These are phyloP conservation scores for Pseudotsuga menziesii DNA, from an alignment of 75 land plant species.

Conservation along the genomic window DNA sequence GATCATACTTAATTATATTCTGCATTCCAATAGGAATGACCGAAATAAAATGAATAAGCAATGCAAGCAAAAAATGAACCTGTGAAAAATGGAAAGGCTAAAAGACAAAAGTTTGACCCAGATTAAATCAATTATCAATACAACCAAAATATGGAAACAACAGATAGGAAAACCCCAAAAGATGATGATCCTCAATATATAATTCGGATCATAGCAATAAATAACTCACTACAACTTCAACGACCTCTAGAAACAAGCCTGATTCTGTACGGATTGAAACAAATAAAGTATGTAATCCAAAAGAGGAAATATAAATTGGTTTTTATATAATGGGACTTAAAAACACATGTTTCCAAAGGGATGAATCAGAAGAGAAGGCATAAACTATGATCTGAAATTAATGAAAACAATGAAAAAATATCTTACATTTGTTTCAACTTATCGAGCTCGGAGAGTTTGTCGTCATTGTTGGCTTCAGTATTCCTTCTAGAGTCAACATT, in stretches of 20 bases:
- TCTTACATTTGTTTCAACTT: conserved; percentile 44
- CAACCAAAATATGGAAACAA: neutral
- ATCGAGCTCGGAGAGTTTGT: conserved; percentile 10
- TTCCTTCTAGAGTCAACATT: conserved; percentile 9
- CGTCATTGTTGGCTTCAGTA: neutral
- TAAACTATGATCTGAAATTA: neutral
- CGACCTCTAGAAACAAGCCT: neutral
- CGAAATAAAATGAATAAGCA: too few species aligned
- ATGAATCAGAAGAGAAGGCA: neutral
- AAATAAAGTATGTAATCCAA: neutral
- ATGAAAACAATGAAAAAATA: neutral
- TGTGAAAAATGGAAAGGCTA: neutral
- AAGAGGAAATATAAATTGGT: neutral
- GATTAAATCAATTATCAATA: neutral
- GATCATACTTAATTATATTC: neutral
- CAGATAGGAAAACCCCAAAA: neutral
- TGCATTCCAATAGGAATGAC: too few species aligned
- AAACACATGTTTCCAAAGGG: neutral
- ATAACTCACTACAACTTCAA: neutral
- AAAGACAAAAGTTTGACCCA: neutral
- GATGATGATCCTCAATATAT: neutral
- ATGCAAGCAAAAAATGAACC: neutral
- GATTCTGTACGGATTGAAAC: neutral
- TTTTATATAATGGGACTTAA: neutral
- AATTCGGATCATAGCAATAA: neutral